Conservation (phyloP, 306 rosid species). For the Boehmeria nivea region DNA sequence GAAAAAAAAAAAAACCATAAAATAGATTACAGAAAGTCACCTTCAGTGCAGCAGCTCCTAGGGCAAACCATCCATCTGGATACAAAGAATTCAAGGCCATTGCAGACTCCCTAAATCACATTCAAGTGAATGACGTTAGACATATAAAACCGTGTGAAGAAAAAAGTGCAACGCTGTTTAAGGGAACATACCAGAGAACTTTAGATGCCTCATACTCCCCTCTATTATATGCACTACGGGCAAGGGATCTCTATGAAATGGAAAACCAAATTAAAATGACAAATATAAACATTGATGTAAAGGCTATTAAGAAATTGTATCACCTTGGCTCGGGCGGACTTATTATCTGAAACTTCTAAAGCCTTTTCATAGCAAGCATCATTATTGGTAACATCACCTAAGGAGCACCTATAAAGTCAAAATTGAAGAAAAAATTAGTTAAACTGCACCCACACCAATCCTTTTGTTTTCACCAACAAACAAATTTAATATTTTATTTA, state of each 20-base stretch:
- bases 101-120: conserved; percentile 79
- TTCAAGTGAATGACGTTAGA: neutral
- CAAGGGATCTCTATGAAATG: conserved; percentile 72
- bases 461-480: neutral
- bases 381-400: conserved; percentile 75
- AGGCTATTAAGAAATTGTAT: neutral
- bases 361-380: conserved; percentile 88
- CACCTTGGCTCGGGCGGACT: conserved; percentile 94
- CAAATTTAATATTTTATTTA: neutral
- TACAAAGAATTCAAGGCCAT: conserved; percentile 88
- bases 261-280: conserved; percentile 13
- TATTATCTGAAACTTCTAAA: conserved; percentile 77
- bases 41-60: conserved; percentile 98
- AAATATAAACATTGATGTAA: neutral
- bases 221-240: conserved; percentile 94
- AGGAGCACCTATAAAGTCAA: conserved; percentile 67
- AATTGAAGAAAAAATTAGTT: conserved; percentile 20
- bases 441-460: conserved; percentile 2
- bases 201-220: conserved; percentile 75
- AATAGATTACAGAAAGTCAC: conserved; percentile 35
- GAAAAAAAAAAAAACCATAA: conserved; percentile 10
- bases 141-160: neutral
- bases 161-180: neutral
- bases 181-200: conserved; percentile 39
- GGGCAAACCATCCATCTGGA: conserved; percentile 97